A percentile compares a stretch with the other conserved stretches of the same genome.
Evolutionary conservation across 352 stramenopile species (phyloP).

Genomic region (Globisporangium cystogenes): DNA sequence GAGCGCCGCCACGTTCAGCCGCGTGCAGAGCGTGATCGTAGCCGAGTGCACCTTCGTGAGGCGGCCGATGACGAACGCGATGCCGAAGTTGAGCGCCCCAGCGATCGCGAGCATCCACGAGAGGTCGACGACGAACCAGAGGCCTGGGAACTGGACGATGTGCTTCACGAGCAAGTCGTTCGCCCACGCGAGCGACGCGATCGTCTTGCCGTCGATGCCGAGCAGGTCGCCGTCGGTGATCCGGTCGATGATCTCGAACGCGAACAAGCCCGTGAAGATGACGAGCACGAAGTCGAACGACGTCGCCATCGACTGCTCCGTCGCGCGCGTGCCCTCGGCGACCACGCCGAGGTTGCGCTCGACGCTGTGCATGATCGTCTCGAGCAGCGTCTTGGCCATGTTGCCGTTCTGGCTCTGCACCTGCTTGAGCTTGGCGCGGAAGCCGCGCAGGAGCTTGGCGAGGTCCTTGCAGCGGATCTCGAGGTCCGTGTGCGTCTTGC

Average conservation of each 20-base stretch:
- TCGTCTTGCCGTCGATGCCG: slow-evolving; percentile 37
- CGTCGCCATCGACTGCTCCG: slow-evolving; percentile 57
- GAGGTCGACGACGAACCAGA: slow-evolving; percentile 49
- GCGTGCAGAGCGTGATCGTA: slow-evolving; percentile 33
- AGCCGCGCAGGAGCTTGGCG: slow-evolving; percentile 89
- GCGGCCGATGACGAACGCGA: slow-evolving; percentile 33
- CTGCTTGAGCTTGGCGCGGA: slow-evolving; percentile 88
- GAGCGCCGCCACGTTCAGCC: slow-evolving; percentile 50
- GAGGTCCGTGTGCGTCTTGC: slow-evolving; percentile 75
- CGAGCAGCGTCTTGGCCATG: slow-evolving; percentile 68
- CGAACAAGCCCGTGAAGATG: slow-evolving; percentile 89
- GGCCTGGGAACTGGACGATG: slow-evolving; percentile 29
- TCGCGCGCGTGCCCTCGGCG: slow-evolving; percentile 46
- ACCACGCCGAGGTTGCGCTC: slow-evolving; percentile 61
- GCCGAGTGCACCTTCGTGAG: slow-evolving; percentile 33
- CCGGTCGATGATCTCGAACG: slow-evolving; percentile 94
- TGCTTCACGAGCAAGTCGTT: slow-evolving; percentile 36
- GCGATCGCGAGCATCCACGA: slow-evolving; percentile 43
- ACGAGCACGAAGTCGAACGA: slow-evolving; percentile 88
- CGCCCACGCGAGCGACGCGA: slow-evolving; percentile 46
- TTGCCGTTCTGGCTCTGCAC: slow-evolving; percentile 75
- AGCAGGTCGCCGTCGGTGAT: slow-evolving; percentile 92
- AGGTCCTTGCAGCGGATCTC: slow-evolving; percentile 91
- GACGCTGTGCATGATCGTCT: slow-evolving; percentile 51
- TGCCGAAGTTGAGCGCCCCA: slow-evolving; percentile 19